phyloP scores from a whole-genome alignment of 2,329 filamentous ascomycete genomes.

The Hymenoscyphus fructigenus region DNA sequence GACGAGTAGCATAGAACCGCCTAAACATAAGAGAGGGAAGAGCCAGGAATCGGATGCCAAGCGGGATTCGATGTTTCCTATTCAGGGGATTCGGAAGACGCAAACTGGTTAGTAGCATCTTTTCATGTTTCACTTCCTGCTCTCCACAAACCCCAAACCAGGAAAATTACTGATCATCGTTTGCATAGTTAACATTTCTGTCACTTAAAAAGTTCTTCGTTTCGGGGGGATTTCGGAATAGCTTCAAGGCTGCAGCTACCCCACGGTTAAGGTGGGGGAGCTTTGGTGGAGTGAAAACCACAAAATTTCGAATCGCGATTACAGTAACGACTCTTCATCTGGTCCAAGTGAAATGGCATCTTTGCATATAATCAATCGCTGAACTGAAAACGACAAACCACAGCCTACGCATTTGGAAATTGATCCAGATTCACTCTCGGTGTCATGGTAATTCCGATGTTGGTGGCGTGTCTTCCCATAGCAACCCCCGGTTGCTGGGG shows the following conservation, averaged over 20 bases:
- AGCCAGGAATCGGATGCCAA: slow-evolving; percentile 10
- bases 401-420: too few species aligned
- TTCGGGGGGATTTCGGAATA: not conserved
- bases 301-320: too few species aligned
- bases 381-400: too few species aligned
- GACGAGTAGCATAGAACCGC: slow-evolving; percentile 3
- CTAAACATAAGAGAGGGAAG: not conserved
- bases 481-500: not conserved
- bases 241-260: not conserved
- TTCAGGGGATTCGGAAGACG: slow-evolving; percentile 18
- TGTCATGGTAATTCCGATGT: not conserved
- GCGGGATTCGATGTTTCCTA: slow-evolving; percentile 25
- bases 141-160: not conserved
- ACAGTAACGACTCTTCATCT: too few species aligned
- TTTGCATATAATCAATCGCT: too few species aligned
- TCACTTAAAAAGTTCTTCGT: not conserved
- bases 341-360: too few species aligned
- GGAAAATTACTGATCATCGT: not conserved
- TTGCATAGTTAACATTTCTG: not conserved
- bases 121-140: not conserved
- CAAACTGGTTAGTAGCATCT: slow-evolving; percentile 9
- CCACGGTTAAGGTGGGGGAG: not conserved
- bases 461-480: not conserved
- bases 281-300: not conserved
- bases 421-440: too few species aligned